These are phyloP conservation scores for Mesotaenium endlicherianum DNA, from an alignment of 139 green algal species.

Conservation along the genomic window DNA sequence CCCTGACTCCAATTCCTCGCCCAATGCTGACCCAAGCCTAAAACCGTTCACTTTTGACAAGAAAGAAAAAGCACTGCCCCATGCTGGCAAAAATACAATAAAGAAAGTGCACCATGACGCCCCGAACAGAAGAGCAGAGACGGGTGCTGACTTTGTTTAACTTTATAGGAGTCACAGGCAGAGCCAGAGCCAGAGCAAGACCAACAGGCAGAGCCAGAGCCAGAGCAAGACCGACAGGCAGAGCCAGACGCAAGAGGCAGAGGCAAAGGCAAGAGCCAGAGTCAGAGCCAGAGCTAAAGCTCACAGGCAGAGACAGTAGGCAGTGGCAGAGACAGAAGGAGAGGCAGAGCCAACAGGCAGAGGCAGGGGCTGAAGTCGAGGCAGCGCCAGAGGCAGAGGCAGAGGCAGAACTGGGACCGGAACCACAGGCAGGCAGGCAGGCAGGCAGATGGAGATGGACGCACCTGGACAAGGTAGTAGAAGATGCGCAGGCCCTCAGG, in stretches of 20 bases:
- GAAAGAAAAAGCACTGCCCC: background rate
- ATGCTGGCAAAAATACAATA: background rate
- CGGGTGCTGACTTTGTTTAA: background rate
- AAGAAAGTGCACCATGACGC: background rate
- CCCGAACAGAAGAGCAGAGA: background rate
- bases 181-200: background rate
- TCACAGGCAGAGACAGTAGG: background rate
- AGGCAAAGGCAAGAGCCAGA: background rate
- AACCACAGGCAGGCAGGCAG: background rate
- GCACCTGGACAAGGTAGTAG: slow-evolving; percentile 95
- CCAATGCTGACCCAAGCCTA: background rate
- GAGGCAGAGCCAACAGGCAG: background rate
- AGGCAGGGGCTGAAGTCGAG: background rate
- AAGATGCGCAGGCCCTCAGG: slow-evolving; percentile 92
- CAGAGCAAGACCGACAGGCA: background rate
- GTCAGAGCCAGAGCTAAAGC: background rate
- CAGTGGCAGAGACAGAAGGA: background rate
- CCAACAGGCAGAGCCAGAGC: background rate
- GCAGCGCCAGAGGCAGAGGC: background rate
- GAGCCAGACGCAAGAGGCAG: background rate
- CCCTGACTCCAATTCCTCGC: background rate
- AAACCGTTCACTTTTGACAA: background rate
- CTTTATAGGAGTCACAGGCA: background rate
- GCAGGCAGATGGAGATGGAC: background rate
- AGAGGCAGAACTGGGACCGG: background rate